These are phyloP conservation scores for Periconia sp. DNA, from an alignment of 2,329 filamentous ascomycete species.

Conservation along the genomic window DNA sequence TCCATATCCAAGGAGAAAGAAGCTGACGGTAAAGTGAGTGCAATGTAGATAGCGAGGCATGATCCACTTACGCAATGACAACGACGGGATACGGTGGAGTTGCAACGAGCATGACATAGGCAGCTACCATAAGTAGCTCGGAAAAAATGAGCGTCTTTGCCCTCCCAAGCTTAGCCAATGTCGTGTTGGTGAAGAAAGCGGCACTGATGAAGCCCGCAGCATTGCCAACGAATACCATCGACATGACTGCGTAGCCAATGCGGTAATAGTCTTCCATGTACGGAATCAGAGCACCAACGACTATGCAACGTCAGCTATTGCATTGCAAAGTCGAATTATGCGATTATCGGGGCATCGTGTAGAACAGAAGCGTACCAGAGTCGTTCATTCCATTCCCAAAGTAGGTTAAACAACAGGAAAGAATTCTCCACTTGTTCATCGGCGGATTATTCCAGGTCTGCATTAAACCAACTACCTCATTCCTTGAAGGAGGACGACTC, in stretches of 20 bases:
- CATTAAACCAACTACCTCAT: slow-evolving; percentile 53
- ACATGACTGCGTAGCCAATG: slow-evolving; percentile 80
- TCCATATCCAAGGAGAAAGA: slow-evolving; percentile 68
- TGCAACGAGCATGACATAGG: slow-evolving; percentile 69
- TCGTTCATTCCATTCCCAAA: slow-evolving; percentile 77
- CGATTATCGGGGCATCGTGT: not conserved
- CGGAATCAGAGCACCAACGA: slow-evolving; percentile 78
- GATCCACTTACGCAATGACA: slow-evolving; percentile 55
- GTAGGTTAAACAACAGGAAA: slow-evolving; percentile 68
- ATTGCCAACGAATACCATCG: slow-evolving; percentile 80
- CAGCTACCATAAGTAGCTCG: slow-evolving; percentile 62
- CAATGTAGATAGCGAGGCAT: not conserved
- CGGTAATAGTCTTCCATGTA: slow-evolving; percentile 78
- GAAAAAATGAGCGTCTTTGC: slow-evolving; percentile 67
- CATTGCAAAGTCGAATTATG: too few relatives aligned
- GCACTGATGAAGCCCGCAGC: slow-evolving; percentile 77
- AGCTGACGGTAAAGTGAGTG: slow-evolving; percentile 51
- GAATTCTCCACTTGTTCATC: slow-evolving; percentile 74
- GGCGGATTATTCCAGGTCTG: slow-evolving; percentile 63
- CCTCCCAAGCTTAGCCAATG: slow-evolving; percentile 69
- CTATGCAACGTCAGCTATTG: slow-evolving; percentile 14
- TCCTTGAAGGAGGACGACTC: slow-evolving; percentile 57
- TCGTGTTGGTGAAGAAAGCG: slow-evolving; percentile 70
- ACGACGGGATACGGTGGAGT: slow-evolving; percentile 74
- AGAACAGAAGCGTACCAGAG: slow-evolving; percentile 51